Evolutionary conservation across 305 asterid species (phyloP).

Genomic region (Fraxinus greggii): DNA sequence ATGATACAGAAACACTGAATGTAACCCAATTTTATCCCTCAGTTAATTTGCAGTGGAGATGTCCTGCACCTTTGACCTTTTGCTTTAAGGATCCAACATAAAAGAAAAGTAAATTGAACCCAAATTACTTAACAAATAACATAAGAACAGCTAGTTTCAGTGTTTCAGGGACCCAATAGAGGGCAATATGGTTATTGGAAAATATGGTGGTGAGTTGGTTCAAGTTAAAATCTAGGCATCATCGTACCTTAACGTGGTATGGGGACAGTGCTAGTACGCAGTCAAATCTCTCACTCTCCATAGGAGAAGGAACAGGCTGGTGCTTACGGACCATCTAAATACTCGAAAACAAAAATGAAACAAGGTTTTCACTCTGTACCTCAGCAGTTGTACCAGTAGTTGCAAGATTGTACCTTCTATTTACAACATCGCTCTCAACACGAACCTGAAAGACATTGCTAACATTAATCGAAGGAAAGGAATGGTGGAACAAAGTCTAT

Average conservation of each 20-base stretch:
- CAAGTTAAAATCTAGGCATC: background rate
- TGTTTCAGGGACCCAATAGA: background rate
- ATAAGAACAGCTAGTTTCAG: background rate
- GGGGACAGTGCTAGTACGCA: background rate
- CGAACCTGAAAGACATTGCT: constrained; percentile 57
- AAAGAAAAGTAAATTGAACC: background rate
- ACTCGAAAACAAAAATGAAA: constrained; percentile 1
- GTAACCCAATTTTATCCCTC: background rate
- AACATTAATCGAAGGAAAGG: constrained; percentile 20
- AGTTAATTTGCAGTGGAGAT: background rate
- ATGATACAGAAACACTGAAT: background rate
- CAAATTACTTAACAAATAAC: background rate
- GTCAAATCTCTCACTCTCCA: background rate
- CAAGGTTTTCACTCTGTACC: constrained; percentile 38
- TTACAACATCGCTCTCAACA: constrained; percentile 49
- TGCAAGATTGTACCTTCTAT: constrained; percentile 55
- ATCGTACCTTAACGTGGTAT: background rate
- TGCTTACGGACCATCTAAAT: background rate
- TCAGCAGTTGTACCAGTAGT: constrained; percentile 88
- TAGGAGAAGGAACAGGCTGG: background rate
- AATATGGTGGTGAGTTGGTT: background rate
- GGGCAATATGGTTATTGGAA: background rate
- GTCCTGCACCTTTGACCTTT: background rate
- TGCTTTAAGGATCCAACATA: background rate
- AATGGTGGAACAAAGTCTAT: background rate